Conservation (phyloP, 352 stramenopile species). For the Phytopythium montanum region DNA sequence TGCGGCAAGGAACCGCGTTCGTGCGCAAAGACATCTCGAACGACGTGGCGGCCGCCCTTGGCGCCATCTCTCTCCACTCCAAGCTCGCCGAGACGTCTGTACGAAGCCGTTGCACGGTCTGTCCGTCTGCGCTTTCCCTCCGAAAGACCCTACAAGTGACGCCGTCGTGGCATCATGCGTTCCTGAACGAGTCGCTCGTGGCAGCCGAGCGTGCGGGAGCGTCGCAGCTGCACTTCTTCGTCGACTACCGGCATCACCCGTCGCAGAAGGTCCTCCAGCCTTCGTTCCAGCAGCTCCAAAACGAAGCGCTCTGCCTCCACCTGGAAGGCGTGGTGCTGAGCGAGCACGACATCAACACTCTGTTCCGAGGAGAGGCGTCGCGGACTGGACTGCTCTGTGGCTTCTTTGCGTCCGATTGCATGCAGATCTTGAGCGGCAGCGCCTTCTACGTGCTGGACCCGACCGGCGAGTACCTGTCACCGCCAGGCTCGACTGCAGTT, state of each 20-base stretch:
- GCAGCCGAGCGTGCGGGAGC: conserved; percentile 49
- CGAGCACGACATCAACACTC: conserved; percentile 42
- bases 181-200: conserved; percentile 61
- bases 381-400: conserved; percentile 50
- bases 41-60: conserved; percentile 42
- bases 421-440: conserved; percentile 77
- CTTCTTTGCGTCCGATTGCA: conserved; percentile 67
- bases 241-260: conserved; percentile 62
- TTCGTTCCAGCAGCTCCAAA: conserved; percentile 66
- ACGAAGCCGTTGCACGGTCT: conserved; percentile 41
- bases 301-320: conserved; percentile 68
- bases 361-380: conserved; percentile 50
- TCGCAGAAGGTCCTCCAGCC: conserved; percentile 66
- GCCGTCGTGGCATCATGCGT: conserved; percentile 33
- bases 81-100: conserved; percentile 60
- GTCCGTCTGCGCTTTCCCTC: conserved; percentile 35
- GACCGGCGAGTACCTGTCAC: conserved; percentile 37
- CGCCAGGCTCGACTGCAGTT: conserved; percentile 10
- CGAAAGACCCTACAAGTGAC: conserved; percentile 32
- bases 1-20: conserved; percentile 46
- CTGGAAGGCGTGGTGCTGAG: conserved; percentile 56
- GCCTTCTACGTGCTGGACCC: conserved; percentile 78
- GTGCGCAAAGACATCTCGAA: conserved; percentile 43
- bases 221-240: conserved; percentile 60
- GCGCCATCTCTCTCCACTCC: conserved; percentile 57